Evolutionary conservation across 306 rosid species (phyloP).

Genomic region (Acacia melanoxylon): DNA sequence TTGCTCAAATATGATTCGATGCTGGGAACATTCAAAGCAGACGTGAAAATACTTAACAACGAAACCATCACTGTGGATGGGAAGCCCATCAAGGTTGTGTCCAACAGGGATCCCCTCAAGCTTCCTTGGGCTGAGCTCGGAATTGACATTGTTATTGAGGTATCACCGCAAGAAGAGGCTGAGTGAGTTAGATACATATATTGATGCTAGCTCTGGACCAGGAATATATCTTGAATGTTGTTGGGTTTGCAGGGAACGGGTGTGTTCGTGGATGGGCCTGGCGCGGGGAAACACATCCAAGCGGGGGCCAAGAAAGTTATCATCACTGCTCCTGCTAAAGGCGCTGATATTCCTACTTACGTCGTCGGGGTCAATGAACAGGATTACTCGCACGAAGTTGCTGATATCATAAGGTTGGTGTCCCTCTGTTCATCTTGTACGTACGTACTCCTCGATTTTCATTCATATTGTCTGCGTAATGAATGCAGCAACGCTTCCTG

Average conservation of each 20-base stretch:
- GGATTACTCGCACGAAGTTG: conserved; percentile 67
- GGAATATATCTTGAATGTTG: background rate
- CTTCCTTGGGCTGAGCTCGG: conserved; percentile 99
- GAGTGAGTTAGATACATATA: background rate
- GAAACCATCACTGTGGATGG: conserved; percentile 89
- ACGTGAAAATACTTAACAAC: conserved; percentile 68
- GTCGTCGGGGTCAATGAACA: conserved; percentile 88
- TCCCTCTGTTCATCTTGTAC: background rate
- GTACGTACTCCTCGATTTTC: background rate
- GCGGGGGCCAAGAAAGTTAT: conserved; percentile 99
- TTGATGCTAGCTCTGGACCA: background rate
- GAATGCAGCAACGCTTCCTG: conserved; percentile 97
- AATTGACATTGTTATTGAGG: conserved; percentile 98
- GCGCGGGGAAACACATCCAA: conserved; percentile 97
- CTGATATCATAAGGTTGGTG: conserved; percentile 76
- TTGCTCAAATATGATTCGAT: conserved; percentile 90
- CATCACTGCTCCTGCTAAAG: conserved; percentile 99
- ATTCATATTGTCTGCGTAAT: background rate
- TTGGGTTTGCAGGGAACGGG: conserved; percentile 79
- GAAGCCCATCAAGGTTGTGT: conserved; percentile 84
- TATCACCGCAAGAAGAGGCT: conserved; percentile 3
- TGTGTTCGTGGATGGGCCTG: conserved; percentile 98
- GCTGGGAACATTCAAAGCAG: conserved; percentile 95
- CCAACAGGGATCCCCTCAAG: conserved; percentile 90
- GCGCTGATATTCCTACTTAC: conserved; percentile 97